phyloP scores from a whole-genome alignment of 2,329 filamentous ascomycete genomes.

The Neurospora crassa region DNA sequence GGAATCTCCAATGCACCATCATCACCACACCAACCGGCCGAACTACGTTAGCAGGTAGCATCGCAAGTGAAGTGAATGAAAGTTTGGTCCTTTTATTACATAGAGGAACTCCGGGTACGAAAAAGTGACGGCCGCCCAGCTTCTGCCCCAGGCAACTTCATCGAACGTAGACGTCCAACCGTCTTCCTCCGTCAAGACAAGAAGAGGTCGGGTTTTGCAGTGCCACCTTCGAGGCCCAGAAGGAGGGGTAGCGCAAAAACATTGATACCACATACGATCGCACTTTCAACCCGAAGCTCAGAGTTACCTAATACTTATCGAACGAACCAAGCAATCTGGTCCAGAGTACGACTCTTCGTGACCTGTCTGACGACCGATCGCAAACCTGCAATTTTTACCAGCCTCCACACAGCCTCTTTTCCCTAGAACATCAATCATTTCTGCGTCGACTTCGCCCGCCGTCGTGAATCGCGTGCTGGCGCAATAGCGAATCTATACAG shows the following conservation, averaged over 20 bases:
- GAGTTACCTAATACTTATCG: not conserved
- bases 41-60: not conserved
- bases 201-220: not conserved
- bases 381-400: not conserved
- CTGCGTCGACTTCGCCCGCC: not conserved
- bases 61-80: not conserved
- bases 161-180: not conserved
- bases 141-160: not conserved
- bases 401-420: not conserved
- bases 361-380: not conserved
- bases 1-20: not conserved
- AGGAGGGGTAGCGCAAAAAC: not conserved
- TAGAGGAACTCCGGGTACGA: not conserved
- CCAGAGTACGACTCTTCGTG: not conserved
- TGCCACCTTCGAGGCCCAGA: not conserved
- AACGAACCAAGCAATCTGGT: not conserved
- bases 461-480: not conserved
- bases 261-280: not conserved
- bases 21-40: not conserved
- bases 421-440: not conserved
- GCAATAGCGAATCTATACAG: not conserved
- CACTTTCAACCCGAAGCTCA: not conserved
- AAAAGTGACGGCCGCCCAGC: not conserved
- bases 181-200: not conserved
- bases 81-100: not conserved